Evolutionary conservation across 331 rosid species (phyloP), one percentile per base, ranked within the genome.

Genomic region (Acacia concinna): DNA sequence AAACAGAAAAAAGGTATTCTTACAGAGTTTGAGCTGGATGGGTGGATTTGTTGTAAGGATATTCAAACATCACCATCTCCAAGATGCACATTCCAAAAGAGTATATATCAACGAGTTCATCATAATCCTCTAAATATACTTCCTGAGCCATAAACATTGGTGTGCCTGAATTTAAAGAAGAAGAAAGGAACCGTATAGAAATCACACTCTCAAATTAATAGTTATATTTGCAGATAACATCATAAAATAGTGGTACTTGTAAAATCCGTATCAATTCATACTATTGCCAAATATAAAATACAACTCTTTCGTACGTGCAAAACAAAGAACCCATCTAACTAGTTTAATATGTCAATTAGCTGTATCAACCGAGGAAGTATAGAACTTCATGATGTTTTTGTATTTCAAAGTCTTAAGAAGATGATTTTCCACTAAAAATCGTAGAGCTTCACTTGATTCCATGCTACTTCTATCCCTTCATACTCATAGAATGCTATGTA

Each of bases 81-180:
- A 96, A 84, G 54, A 96, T 85, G 81, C 99, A 93, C 99, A 96
- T 96, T 74, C 99, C 99, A 83, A 96, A 91, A 49, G 99, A 83
- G 84, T 96, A 96, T 43, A 93, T 93, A 78, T 96, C 99, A 21
- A 96, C 95, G 38, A 96, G 87, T 76, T 96, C 97, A 77, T 96
- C 90, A 81, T 96, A 96, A 79, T 96, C 95, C 88, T 96, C 99
- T 75, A 90, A 93, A 43, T 96, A 96, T 47, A 96, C 96, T 82
- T 96, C 99, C 0, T 98, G 99, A 60, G 99, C 99, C 99, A 96
- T 96, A 77, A 96, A 96, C 79, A 93, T 98, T 11, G 99, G 99
- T 38, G 99, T 96, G 86, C 99, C 99, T 96, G 87, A 79, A 49
- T 38, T 59, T 71, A 30, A 52, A 41, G 27, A 76, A 43, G 44